phyloP scores from a whole-genome alignment of 495 filamentous ascomycete genomes.

The Thozetella sp. region DNA sequence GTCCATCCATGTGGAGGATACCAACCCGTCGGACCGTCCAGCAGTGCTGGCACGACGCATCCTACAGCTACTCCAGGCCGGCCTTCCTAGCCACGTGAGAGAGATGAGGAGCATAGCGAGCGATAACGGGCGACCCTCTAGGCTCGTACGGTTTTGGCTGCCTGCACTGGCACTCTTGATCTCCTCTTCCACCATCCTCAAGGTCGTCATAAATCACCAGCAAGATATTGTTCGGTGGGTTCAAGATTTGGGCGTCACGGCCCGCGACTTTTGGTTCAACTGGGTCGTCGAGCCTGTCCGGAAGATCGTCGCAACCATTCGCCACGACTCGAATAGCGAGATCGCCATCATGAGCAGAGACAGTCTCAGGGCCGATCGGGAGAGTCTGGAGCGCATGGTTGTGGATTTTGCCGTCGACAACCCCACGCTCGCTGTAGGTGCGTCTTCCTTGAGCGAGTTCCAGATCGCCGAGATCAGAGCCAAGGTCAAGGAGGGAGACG shows the following conservation, averaged over 20 bases:
- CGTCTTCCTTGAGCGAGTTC: conserved; percentile 43
- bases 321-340: conserved; percentile 86
- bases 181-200: conserved; percentile 79
- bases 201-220: conserved; percentile 69
- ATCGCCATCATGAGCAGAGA: conserved; percentile 94
- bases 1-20: conserved; percentile 38
- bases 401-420: conserved; percentile 89
- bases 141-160: conserved; percentile 86
- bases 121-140: conserved; percentile 73
- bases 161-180: conserved; percentile 66
- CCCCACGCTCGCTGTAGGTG: conserved; percentile 50
- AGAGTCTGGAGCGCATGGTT: conserved; percentile 95
- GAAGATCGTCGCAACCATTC: conserved; percentile 87
- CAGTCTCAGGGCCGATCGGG: conserved; percentile 84
- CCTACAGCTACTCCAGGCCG: conserved; percentile 63
- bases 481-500: conserved; percentile 86
- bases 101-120: conserved; percentile 48
- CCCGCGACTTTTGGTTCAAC: conserved; percentile 89
- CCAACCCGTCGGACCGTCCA: conserved; percentile 40
- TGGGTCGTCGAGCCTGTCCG: conserved; percentile 87
- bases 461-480: conserved; percentile 71
- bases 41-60: conserved; percentile 67
- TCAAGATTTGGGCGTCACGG: conserved; percentile 70
- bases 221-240: conserved; percentile 79
- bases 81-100: conserved; percentile 55